Base-by-base conservation (phyloP, 73 alveolate genomes). In the Uronychia setigera region DNA sequence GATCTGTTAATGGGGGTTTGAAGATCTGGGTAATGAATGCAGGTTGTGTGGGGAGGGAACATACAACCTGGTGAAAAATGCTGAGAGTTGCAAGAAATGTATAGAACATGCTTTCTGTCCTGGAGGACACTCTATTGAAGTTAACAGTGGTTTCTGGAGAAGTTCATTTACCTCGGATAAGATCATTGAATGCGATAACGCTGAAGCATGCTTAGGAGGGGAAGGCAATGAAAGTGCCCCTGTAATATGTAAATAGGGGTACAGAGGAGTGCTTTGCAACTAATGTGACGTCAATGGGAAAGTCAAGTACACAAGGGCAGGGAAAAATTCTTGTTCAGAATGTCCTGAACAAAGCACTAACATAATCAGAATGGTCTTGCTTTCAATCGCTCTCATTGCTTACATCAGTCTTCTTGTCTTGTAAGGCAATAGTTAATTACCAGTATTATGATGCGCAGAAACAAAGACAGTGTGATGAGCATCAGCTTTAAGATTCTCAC, bases 171-270 rank as follows among this genome's bases (percentile, higher is more conserved):
- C 58, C 75, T 59, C 88, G 0, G 74, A 74, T 31, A 60, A 31
- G 9, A n/a, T 81, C 27, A 76, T 29, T 26, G 75, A 81, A 33
- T 81, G 88, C 30, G 33, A 29, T 5, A n/a, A 59, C 76, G 11
- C n/a, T 14, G 67, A 58, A 9, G 88, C 88, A 0, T 81, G 88
- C 67, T 9, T 25, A 59, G 88, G 88, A 59, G 88, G 88, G 19
- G 81, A 0, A 29, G 28, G 29, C 74, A 27, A 29, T 33, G 32
- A 9, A 0, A 46, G 31, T 29, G 19, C 31, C 30, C 76, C 88
- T 81, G 79, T 80, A 25, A 1, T 13, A 0, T 81, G 88, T 25
- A 33, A 28, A 29, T 58, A 29, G 5, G 88, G 88, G 81, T 81
- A 81, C 76, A 32, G 35, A 9, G 88, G 88, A 58, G 31, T 9